Conservation (phyloP, 2,329 filamentous ascomycete genomes). For the Xylariaceae sp. region DNA sequence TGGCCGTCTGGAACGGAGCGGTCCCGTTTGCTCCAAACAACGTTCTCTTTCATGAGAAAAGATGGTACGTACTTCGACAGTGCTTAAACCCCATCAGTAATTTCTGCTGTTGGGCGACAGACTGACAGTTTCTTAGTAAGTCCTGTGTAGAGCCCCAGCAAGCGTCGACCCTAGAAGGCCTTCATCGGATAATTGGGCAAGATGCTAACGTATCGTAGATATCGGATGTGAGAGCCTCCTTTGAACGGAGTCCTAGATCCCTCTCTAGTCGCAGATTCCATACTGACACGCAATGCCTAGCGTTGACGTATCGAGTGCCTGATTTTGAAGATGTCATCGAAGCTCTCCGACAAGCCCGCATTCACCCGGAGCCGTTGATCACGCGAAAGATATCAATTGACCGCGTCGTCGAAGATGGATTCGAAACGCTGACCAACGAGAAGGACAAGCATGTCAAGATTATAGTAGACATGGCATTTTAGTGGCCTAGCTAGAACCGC, state of each 20-base stretch:
- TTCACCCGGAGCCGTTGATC: slow-evolving; percentile 52
- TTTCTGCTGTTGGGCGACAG: too few relatives aligned
- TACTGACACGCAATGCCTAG: too few relatives aligned
- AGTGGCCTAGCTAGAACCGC: too few relatives aligned
- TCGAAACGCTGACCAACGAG: slow-evolving; percentile 48
- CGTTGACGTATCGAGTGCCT: slow-evolving; percentile 25
- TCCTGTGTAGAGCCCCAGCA: too few relatives aligned
- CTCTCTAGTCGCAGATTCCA: too few relatives aligned
- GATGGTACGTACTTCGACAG: too few relatives aligned
- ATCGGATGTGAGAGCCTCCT: slow-evolving; percentile 26
- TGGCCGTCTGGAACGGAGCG: slow-evolving; percentile 56
- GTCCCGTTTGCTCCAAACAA: slow-evolving; percentile 46
- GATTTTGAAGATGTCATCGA: slow-evolving; percentile 53
- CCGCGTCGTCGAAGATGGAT: slow-evolving; percentile 48
- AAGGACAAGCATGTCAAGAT: slow-evolving; percentile 59
- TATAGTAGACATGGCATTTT: slow-evolving; percentile 36
- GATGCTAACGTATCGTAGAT: too few relatives aligned
- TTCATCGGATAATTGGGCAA: too few relatives aligned
- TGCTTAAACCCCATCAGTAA: too few relatives aligned
- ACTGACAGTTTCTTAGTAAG: too few relatives aligned
- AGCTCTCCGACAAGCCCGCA: slow-evolving; percentile 36
- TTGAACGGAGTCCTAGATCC: too few relatives aligned
- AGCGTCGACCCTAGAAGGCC: too few relatives aligned
- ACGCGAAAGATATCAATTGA: slow-evolving; percentile 49
- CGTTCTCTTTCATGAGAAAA: slow-evolving; percentile 45